Base-by-base conservation (phyloP, 371 early-diverging fungal genomes). In the Dentiscutata heterogama region DNA sequence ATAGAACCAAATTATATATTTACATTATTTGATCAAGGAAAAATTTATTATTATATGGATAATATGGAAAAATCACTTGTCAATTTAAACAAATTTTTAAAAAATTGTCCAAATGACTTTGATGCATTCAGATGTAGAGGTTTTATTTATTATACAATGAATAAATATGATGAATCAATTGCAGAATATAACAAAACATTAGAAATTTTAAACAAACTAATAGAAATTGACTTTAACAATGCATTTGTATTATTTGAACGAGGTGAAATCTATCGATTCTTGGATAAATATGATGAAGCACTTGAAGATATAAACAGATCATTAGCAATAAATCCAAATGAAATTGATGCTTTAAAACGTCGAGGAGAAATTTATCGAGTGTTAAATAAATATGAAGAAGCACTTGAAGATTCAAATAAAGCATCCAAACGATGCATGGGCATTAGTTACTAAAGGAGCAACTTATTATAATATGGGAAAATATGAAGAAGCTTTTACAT, bases 321-420 rank as follows among this genome's bases (percentile, higher is more conserved):
- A 1, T 29, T 78, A 27, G 16, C 14, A 16, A 22, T 18, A 11
- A 58, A 61, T 18, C 50, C 67, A 10, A 31, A 78, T 46, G 27
- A 78, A 29, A 22, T 39, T 22, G 8, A n/a, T 64, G 67, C 65
- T 25, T 53, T 78, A 18, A 29, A 18, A 50, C 63, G 27, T 78
- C 78, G 78, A 22, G 65, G 78, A 22, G 65, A n/a, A 6, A 35
- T 78, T 18, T 78, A 63, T 39, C 25, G 65, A 35, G 50, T 78
- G 63, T 78, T 78, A 39, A 53, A 65, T 20, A 39, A 46, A 29
- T 51, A 78, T 63, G 78, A 78, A 51, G 53, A 65, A 16, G 78
- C 78, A 3, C 35, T 63, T 20, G 42, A 65, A 22, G 78, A 78
- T 22, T 56, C 22, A 18, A 73, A 50, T 56, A 31, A 50, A 27